phyloP scores from a whole-genome alignment of 768 basidiomycete genomes.

The Melanogaster broomeanus region DNA sequence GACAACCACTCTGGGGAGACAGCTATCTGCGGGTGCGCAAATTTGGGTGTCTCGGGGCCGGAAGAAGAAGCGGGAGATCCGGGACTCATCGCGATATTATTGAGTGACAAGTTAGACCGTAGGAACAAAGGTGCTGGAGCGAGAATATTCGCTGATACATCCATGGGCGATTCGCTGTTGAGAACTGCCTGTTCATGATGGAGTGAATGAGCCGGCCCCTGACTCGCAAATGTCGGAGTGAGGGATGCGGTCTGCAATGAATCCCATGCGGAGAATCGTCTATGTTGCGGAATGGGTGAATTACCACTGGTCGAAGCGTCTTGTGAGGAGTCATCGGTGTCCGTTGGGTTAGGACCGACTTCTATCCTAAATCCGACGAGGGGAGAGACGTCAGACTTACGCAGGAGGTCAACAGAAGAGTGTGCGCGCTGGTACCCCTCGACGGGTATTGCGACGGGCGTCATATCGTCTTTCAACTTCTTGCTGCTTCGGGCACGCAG shows the following conservation, averaged over 20 bases:
- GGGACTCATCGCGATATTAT: slow-evolving; percentile 8
- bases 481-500: slow-evolving; percentile 33
- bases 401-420: slow-evolving; percentile 37
- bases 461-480: slow-evolving; percentile 29
- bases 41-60: neutral
- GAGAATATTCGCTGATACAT: slow-evolving; percentile 7
- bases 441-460: slow-evolving; percentile 23
- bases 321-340: slow-evolving; percentile 33
- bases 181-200: slow-evolving; percentile 10
- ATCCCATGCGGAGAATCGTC: slow-evolving; percentile 27
- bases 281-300: slow-evolving; percentile 17
- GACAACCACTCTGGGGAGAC: neutral
- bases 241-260: slow-evolving; percentile 5
- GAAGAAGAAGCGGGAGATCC: neutral
- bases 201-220: slow-evolving; percentile 9
- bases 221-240: slow-evolving; percentile 12
- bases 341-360: slow-evolving; percentile 25
- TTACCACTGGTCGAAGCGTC: slow-evolving; percentile 26
- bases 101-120: slow-evolving; percentile 10
- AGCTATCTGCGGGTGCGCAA: slow-evolving; percentile 4
- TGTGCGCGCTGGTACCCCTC: slow-evolving; percentile 26
- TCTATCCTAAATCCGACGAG: slow-evolving; percentile 25
- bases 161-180: neutral
- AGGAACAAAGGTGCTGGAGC: slow-evolving; percentile 17
- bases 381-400: slow-evolving; percentile 23